Evolutionary conservation across 441 rosid genomes (phyloP).

Genomic region (Jatropha podagrica): DNA sequence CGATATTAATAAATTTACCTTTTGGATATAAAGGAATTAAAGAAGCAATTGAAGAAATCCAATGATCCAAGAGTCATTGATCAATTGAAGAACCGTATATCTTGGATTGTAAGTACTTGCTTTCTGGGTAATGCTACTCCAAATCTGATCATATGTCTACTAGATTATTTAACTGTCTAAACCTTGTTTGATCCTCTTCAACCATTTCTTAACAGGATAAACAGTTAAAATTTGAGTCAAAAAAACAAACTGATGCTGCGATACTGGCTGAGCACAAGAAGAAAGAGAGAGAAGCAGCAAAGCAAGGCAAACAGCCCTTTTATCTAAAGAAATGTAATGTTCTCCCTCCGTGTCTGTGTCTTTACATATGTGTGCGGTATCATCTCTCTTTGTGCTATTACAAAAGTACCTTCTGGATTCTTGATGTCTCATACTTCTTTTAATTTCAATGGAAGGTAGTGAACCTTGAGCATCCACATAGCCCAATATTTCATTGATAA

Average conservation of each 20-base stretch:
- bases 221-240: slow-evolving; percentile 59
- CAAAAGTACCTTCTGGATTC: background rate
- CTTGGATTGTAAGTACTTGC: slow-evolving; percentile 61
- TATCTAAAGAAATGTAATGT: slow-evolving; percentile 80
- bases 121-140: slow-evolving; percentile 5
- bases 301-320: slow-evolving; percentile 80
- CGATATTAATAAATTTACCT: background rate
- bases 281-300: slow-evolving; percentile 84
- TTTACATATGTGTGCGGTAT: background rate
- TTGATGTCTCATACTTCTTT: background rate
- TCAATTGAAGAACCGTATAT: slow-evolving; percentile 47
- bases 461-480: background rate
- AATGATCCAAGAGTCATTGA: slow-evolving; percentile 46
- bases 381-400: background rate
- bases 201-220: slow-evolving; percentile 50
- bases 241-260: slow-evolving; percentile 50
- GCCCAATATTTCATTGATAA: background rate
- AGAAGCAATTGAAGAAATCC: slow-evolving; percentile 59
- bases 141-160: background rate
- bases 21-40: slow-evolving; percentile 46
- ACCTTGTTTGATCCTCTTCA: background rate
- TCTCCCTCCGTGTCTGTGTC: slow-evolving; percentile 18
- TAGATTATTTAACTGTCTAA: background rate
- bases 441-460: background rate
- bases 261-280: slow-evolving; percentile 73